Percentiles rank a stretch among this genome's conserved stretches.
Evolutionary conservation across 2,329 filamentous ascomycete genomes (phyloP).

Genomic region (Aureobasidium sp.): DNA sequence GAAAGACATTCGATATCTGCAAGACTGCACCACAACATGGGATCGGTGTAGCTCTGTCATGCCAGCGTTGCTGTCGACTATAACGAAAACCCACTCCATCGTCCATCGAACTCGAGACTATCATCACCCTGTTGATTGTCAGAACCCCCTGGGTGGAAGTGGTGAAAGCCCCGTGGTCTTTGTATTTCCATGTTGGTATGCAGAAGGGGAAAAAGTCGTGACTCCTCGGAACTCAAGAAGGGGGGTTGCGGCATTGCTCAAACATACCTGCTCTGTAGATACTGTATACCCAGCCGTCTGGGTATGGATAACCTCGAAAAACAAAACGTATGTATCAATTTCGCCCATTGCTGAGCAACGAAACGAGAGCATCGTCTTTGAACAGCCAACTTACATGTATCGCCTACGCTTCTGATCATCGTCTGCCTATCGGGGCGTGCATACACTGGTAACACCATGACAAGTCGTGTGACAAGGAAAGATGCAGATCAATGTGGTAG

Average conservation of each 20-base stretch:
- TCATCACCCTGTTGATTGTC: too few relatives aligned
- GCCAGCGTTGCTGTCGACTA: not conserved
- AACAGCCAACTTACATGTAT: not conserved
- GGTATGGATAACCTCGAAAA: not conserved
- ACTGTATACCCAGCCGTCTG: not conserved
- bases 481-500: not conserved
- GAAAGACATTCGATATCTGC: constrained; percentile 48
- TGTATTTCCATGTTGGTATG: too few relatives aligned
- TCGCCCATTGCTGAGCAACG: not conserved
- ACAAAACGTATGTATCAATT: not conserved
- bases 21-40: constrained; percentile 47
- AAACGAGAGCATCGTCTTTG: not conserved
- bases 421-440: too few relatives aligned
- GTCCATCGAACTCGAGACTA: too few relatives aligned
- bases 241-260: not conserved
- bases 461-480: not conserved
- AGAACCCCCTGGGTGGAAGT: not conserved
- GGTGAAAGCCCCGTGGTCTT: not conserved
- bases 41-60: constrained; percentile 35
- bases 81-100: too few relatives aligned
- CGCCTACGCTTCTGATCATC: not conserved
- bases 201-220: too few relatives aligned
- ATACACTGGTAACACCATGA: too few relatives aligned
- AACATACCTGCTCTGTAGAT: not conserved
- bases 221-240: too few relatives aligned